phyloP scores from a whole-genome alignment of 1,139 yeast species.

The Hansenula lynferdii region DNA sequence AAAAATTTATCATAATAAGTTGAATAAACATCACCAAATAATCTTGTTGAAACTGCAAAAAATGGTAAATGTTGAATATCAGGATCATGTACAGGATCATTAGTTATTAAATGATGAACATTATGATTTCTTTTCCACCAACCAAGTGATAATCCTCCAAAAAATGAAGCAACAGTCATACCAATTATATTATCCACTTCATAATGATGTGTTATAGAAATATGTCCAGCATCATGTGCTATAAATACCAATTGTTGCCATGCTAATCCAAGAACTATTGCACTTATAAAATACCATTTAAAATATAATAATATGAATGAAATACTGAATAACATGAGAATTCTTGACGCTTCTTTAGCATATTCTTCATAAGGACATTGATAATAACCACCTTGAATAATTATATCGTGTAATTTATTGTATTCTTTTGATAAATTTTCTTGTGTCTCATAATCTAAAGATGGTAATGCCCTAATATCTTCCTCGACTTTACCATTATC shows the following conservation, averaged over 20 bases:
- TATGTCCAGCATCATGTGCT: slow-evolving; percentile 89
- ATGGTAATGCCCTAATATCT: slow-evolving; percentile 55
- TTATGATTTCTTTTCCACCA: slow-evolving; percentile 97
- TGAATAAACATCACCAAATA: slow-evolving; percentile 66
- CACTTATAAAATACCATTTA: slow-evolving; percentile 49
- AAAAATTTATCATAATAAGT: slow-evolving; percentile 70
- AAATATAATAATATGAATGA: slow-evolving; percentile 46
- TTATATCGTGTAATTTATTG: slow-evolving; percentile 48
- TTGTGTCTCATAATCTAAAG: slow-evolving; percentile 67
- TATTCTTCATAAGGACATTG: slow-evolving; percentile 73
- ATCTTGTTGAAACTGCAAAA: slow-evolving; percentile 75
- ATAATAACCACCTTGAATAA: slow-evolving; percentile 58
- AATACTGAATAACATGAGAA: slow-evolving; percentile 45
- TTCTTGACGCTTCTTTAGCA: slow-evolving; percentile 59
- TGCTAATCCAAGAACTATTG: slow-evolving; percentile 62
- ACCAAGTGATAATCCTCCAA: slow-evolving; percentile 86
- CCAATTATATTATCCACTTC: slow-evolving; percentile 74
- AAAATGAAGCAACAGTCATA: slow-evolving; percentile 64
- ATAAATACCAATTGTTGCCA: slow-evolving; percentile 92
- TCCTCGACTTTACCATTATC: slow-evolving; percentile 50
- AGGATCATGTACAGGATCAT: slow-evolving; percentile 91
- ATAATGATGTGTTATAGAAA: slow-evolving; percentile 76
- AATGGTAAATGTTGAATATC: slow-evolving; percentile 92
- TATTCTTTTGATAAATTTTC: slow-evolving; percentile 50
- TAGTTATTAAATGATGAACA: slow-evolving; percentile 83